Evolutionary conservation across 768 basidiomycete genomes (phyloP).

Genomic region (Phaffia australis): DNA sequence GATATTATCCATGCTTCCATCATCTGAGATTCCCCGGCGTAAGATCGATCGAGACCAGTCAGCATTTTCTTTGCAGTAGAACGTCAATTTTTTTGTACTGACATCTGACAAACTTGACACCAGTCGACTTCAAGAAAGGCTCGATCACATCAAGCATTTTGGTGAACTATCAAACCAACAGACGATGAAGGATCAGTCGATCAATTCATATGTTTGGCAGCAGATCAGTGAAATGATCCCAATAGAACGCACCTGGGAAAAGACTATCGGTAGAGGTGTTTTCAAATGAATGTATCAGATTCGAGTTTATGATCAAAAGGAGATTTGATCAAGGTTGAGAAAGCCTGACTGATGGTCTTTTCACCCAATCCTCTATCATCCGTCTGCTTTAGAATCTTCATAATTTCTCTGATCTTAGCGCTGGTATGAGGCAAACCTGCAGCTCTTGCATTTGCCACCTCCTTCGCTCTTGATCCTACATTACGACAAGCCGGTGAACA

Average conservation of each 20-base stretch:
- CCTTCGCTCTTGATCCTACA: slow-evolving; percentile 17
- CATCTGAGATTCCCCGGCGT: slow-evolving; percentile 49
- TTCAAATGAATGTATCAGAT: background rate
- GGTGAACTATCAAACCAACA: slow-evolving; percentile 43
- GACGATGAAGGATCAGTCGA: background rate
- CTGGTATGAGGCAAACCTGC: slow-evolving; percentile 55
- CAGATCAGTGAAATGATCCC: slow-evolving; percentile 39
- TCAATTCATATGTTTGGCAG: background rate
- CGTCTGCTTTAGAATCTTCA: slow-evolving; percentile 62
- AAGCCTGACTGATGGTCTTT: slow-evolving; percentile 63
- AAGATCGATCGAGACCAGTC: background rate
- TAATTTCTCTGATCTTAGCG: slow-evolving; percentile 74
- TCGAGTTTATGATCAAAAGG: background rate
- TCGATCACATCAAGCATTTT: slow-evolving; percentile 71
- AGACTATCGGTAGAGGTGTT: too few species aligned
- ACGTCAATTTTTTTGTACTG: slow-evolving; percentile 37
- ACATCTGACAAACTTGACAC: slow-evolving; percentile 75
- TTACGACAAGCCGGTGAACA: slow-evolving; percentile 15
- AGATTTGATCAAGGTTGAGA: background rate
- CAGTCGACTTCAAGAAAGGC: slow-evolving; percentile 61
- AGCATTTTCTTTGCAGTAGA: background rate
- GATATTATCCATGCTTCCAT: slow-evolving; percentile 69
- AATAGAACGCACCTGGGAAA: slow-evolving; percentile 51
- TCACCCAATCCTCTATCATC: slow-evolving; percentile 49
- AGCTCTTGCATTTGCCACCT: slow-evolving; percentile 21